These are phyloP conservation scores for Eragrostis curvula DNA, from an alignment of 176 grass and related monocot genomes.

Conservation along the genomic window DNA sequence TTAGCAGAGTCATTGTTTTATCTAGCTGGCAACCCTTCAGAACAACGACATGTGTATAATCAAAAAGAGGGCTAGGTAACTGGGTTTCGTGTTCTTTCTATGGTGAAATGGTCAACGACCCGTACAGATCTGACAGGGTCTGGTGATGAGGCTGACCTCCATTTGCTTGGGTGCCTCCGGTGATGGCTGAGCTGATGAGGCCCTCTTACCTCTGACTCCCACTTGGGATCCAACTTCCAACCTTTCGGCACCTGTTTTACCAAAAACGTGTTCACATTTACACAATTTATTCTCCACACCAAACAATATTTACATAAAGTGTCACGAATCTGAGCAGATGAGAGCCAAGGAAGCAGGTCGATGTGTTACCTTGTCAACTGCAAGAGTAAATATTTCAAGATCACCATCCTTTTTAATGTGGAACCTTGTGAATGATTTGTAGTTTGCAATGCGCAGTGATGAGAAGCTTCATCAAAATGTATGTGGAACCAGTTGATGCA, in stretches of 20 bases:
- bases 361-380: constrained; percentile 87
- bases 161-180: constrained; percentile 82
- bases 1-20: background rate
- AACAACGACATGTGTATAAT: background rate
- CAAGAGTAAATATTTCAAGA: constrained; percentile 90
- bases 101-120: constrained; percentile 85
- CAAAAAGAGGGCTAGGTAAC: constrained; percentile 14
- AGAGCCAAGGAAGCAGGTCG: constrained; percentile 2
- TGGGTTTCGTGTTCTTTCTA: constrained; percentile 52
- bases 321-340: background rate
- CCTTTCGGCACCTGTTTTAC: constrained; percentile 82
- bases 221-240: constrained; percentile 91
- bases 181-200: constrained; percentile 66
- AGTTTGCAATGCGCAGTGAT: constrained; percentile 93
- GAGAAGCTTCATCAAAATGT: constrained; percentile 99
- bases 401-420: constrained; percentile 78
- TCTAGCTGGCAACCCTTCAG: background rate
- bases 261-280: constrained; percentile 25
- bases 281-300: background rate
- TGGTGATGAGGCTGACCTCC: constrained; percentile 76
- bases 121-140: constrained; percentile 72
- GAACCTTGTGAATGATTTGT: constrained; percentile 96
- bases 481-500: constrained; percentile 99
- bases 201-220: constrained; percentile 71
- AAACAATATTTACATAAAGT: background rate